phyloP scores from a whole-genome alignment of 352 stramenopile genomes.

The Phytophthora lateralis region DNA sequence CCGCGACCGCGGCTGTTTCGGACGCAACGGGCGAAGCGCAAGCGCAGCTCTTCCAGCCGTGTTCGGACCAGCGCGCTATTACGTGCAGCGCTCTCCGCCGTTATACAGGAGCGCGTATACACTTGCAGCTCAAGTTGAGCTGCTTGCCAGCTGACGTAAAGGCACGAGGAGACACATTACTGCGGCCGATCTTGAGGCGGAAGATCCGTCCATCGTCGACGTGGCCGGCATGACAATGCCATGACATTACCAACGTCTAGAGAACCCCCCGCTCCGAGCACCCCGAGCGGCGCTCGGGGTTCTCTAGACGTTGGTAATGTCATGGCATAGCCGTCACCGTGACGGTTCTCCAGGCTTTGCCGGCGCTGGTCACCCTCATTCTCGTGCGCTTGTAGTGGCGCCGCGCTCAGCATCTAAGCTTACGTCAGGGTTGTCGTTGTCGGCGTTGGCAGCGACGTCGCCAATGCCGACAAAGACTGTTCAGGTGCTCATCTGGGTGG shows the following conservation, averaged over 20 bases:
- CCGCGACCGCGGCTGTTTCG: constrained; percentile 24
- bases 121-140: too few species aligned
- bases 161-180: constrained; percentile 6
- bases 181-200: constrained; percentile 9
- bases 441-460: background rate
- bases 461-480: background rate
- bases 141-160: constrained; percentile 2
- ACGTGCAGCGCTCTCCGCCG: constrained; percentile 1
- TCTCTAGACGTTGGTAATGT: too few species aligned
- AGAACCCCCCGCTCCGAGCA: background rate
- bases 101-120: background rate
- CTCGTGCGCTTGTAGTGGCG: constrained; percentile 17
- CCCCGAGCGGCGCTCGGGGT: too few species aligned
- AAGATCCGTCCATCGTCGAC: constrained; percentile 4
- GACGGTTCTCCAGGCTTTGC: too few species aligned
- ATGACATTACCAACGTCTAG: too few species aligned
- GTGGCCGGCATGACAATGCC: background rate
- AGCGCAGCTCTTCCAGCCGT: background rate
- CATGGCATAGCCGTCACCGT: too few species aligned
- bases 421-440: background rate
- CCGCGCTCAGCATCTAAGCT: constrained; percentile 4
- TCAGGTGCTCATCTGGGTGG: constrained; percentile 13
- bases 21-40: background rate
- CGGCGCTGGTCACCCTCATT: too few species aligned
- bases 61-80: background rate